Evolutionary conservation across 176 grass and related monocot species (phyloP).

Genomic region (Cenchrus fungigraminus): DNA sequence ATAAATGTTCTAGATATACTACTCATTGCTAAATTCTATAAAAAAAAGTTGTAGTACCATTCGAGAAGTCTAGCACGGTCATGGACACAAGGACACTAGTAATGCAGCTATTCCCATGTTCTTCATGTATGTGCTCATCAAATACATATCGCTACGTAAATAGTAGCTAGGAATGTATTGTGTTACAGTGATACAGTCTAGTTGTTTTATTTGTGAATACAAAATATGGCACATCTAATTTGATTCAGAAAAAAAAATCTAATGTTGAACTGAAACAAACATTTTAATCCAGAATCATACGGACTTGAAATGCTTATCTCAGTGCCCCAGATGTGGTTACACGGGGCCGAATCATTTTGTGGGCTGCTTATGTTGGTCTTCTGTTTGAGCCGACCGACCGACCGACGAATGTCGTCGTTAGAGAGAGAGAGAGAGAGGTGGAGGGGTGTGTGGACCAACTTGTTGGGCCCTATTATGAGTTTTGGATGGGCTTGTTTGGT

Average conservation of each 20-base stretch:
- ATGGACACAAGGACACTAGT: background rate
- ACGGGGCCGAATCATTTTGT: too few species aligned
- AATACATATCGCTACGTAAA: background rate
- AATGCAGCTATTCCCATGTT: background rate
- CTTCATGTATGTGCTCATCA: background rate
- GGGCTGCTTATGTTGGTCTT: too few species aligned
- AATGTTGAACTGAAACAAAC: background rate
- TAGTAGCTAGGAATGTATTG: too few species aligned
- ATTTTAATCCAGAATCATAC: constrained; percentile 29
- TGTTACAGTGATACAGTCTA: too few species aligned
- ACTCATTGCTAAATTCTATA: background rate
- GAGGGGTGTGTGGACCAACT: too few species aligned
- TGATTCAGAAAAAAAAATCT: constrained; percentile 6
- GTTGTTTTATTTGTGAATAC: too few species aligned
- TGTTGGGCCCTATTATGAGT: too few species aligned
- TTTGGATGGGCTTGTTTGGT: too few species aligned
- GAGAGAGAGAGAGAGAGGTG: too few species aligned
- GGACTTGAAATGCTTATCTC: constrained; percentile 94
- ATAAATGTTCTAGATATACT: background rate
- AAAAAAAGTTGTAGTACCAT: too few species aligned
- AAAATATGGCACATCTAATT: background rate
- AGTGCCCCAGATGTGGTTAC: constrained; percentile 53
- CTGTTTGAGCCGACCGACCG: too few species aligned
- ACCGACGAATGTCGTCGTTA: too few species aligned
- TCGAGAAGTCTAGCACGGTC: background rate